Conservation (phyloP, 208 protist species). For the Wallacemonas sp. region DNA sequence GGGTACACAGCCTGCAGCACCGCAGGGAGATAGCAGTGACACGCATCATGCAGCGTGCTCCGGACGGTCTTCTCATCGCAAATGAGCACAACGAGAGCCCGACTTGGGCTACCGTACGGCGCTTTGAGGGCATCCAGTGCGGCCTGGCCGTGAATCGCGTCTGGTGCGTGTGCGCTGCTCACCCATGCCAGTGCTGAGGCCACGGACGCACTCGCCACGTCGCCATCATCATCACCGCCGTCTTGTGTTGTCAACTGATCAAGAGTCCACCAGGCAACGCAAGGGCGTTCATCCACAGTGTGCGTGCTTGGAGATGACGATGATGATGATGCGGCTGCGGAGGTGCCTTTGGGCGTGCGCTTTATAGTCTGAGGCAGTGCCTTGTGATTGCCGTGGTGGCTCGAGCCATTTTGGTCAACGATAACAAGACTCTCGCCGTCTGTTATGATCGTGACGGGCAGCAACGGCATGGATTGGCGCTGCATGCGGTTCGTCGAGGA, state of each 20-base stretch:
- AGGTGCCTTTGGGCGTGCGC: no score
- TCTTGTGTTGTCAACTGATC: not conserved
- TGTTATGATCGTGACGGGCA: constrained; percentile 24
- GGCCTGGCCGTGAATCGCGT: not conserved
- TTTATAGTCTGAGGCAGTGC: no score
- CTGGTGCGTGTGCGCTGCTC: not conserved
- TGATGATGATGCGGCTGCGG: no score
- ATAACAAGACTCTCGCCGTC: constrained; percentile 27
- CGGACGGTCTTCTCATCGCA: constrained; percentile 11
- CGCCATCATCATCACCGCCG: no score
- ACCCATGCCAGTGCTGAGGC: not conserved
- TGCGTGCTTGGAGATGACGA: no score
- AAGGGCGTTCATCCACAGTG: no score
- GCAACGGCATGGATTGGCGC: not conserved
- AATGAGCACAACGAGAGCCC: constrained; percentile 16
- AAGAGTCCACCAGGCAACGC: constrained; percentile 19
- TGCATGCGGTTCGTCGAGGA: not conserved
- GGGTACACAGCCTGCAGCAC: constrained; percentile 45
- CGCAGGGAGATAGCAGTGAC: constrained; percentile 47
- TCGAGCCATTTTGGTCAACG: constrained; percentile 39
- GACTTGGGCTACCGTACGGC: constrained; percentile 12
- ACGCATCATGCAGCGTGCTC: constrained; percentile 39
- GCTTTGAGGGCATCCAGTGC: constrained; percentile 15
- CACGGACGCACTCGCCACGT: not conserved
- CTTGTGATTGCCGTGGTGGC: constrained; percentile 46